Base-by-base conservation (phyloP, 1,139 yeast genomes). In the Kurtzmaniella natalensis region DNA sequence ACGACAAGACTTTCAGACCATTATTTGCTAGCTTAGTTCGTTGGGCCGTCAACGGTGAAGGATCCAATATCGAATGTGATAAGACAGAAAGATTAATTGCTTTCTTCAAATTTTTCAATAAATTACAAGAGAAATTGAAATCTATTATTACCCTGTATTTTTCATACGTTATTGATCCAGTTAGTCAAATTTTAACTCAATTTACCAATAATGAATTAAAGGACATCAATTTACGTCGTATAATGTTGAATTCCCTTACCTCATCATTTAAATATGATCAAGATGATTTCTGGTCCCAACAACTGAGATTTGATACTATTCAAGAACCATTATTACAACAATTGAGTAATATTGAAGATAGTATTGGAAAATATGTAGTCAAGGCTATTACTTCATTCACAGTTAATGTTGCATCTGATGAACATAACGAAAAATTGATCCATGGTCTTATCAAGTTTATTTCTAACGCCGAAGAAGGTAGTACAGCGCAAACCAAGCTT, bases 241-340 rank as follows among this genome's bases (percentile, higher is more conserved):
- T 84, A 31, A 57, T 87, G 17, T 64, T 87, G 41, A 80, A 76
- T 43, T 79, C 95, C 0, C 64, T 89, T 42, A 76, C 81, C 1
- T 71, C 86, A 1, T 81, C 95, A 2, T 87, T 89, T 66, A 86
- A 81, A 50, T 83, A 79, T 51, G 97, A 89, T 51, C 85, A 83
- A 52, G 95, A 84, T 48, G 97, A 92, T 52, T 92, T 85, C 64
- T 92, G 98, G 97, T 82, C 85, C 38, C 79, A 88, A 34, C 83
- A 82, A 39, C 78, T 86, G 26, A 76, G 97, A 55, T 92, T 88
- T 53, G 94, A 84, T 31, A 62, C 77, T 39, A 72, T 88, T 25
- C 72, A 79, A 15, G 64, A 57, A 22, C 74, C 83, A 11, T 69
- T 94, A 39, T 63, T 85, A 40, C 61, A 62, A 15, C 96, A 88